These are phyloP conservation scores for Penicillium corylophilum DNA, from an alignment of 2,329 filamentous ascomycete genomes.

Conservation along the genomic window DNA sequence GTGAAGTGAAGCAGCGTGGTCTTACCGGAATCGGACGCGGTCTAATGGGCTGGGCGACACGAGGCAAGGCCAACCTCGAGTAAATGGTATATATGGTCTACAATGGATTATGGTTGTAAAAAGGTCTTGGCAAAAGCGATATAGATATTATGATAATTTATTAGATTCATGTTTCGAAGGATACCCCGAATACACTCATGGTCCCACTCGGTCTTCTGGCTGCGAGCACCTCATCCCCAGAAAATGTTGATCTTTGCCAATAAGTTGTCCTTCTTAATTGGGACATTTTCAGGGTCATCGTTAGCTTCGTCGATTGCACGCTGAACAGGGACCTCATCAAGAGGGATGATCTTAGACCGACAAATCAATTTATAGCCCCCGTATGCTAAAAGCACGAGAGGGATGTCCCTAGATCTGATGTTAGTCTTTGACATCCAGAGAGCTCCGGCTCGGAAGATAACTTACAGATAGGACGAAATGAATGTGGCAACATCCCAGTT, in stretches of 20 bases:
- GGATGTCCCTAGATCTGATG: constrained; percentile 51
- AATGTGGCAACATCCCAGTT: constrained; percentile 60
- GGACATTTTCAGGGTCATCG: constrained; percentile 37
- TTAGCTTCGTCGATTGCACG: constrained; percentile 52
- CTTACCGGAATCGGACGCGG: constrained; percentile 34
- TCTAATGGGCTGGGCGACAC: constrained; percentile 12
- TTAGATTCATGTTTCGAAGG: background rate
- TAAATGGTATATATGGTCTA: background rate
- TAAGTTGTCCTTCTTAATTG: constrained; percentile 24
- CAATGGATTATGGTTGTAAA: background rate
- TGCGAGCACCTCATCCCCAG: constrained; percentile 27
- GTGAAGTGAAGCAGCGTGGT: constrained; percentile 38
- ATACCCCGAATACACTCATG: background rate
- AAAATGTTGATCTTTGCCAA: constrained; percentile 36
- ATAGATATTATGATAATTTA: background rate
- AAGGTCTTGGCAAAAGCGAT: background rate
- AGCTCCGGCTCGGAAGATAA: constrained; percentile 26
- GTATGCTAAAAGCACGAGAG: constrained; percentile 59
- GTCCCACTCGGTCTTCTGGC: background rate
- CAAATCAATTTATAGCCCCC: constrained; percentile 66
- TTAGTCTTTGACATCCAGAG: background rate
- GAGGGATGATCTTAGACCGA: constrained; percentile 56
- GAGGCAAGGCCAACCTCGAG: constrained; percentile 3
- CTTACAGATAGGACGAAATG: constrained; percentile 63
- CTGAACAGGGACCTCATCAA: constrained; percentile 54